Evolutionary conservation across 306 rosid genomes (phyloP).

Genomic region (Ormosia emarginata): DNA sequence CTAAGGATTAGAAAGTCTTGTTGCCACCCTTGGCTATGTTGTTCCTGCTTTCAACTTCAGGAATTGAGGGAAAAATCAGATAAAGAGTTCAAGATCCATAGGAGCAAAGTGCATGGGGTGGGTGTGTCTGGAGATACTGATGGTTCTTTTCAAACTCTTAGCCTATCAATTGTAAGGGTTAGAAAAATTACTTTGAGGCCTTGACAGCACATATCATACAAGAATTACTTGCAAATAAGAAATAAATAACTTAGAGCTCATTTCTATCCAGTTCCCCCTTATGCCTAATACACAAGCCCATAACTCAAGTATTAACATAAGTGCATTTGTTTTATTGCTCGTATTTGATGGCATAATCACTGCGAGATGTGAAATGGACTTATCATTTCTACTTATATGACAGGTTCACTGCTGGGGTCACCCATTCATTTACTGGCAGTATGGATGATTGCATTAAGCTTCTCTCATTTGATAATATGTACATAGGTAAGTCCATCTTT

Average conservation of each 20-base stretch:
- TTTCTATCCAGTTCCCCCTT: background rate
- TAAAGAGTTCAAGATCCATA: background rate
- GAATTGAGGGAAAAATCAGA: background rate
- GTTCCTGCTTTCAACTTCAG: conserved; percentile 16
- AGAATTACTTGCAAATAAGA: background rate
- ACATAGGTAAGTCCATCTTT: conserved; percentile 55
- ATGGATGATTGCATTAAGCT: conserved; percentile 75
- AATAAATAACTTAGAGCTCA: background rate
- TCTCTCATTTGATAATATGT: conserved; percentile 71
- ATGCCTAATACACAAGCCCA: background rate
- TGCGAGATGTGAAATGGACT: conserved; percentile 5
- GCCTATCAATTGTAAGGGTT: background rate
- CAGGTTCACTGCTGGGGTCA: conserved; percentile 80
- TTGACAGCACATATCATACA: conserved; percentile 11
- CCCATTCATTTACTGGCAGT: conserved; percentile 91
- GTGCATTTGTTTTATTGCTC: background rate
- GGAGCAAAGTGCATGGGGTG: background rate
- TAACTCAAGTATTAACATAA: background rate
- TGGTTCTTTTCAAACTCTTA: conserved; percentile 2
- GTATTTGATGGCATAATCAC: background rate
- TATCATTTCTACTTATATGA: conserved; percentile 16
- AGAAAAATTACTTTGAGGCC: background rate
- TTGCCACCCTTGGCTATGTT: background rate
- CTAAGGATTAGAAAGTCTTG: background rate
- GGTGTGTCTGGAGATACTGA: background rate